Percentiles rank a stretch among this genome's conserved stretches.
Conservation (phyloP, 1,139 yeast genomes). For the Suhomyces bolitotheri region DNA sequence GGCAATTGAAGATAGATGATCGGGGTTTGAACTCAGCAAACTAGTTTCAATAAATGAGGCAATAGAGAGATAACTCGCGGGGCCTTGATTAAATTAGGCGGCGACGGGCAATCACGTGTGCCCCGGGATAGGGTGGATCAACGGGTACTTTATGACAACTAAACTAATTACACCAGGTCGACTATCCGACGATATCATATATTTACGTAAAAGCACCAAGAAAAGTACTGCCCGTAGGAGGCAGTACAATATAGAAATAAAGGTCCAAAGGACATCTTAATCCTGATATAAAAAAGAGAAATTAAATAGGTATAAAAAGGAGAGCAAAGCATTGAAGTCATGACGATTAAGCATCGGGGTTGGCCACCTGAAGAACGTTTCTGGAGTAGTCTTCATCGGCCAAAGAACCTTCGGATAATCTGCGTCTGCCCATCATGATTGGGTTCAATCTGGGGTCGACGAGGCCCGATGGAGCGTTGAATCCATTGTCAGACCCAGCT, state of each 20-base stretch:
- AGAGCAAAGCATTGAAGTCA: no score
- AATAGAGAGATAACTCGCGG: no score
- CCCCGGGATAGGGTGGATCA: no score
- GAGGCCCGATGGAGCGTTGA: slow-evolving; percentile 20
- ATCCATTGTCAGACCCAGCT: slow-evolving; percentile 22
- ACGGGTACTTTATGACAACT: no score
- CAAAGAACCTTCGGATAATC: slow-evolving; percentile 71
- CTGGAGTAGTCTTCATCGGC: slow-evolving; percentile 81
- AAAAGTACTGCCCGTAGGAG: slow-evolving; percentile 1
- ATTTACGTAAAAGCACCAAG: slow-evolving; percentile 5
- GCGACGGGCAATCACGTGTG: neutral
- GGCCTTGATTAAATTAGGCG: neutral
- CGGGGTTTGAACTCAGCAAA: no score
- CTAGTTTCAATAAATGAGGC: no score
- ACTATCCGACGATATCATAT: slow-evolving; percentile 4
- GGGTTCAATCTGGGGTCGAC: slow-evolving; percentile 64
- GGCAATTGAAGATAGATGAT: no score
- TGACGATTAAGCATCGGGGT: slow-evolving; percentile 49
- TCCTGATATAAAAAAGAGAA: slow-evolving; percentile 7
- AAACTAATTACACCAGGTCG: no score
- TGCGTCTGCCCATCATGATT: slow-evolving; percentile 68
- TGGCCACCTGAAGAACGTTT: slow-evolving; percentile 71
- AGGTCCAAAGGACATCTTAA: slow-evolving; percentile 3
- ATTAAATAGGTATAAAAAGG: slow-evolving; percentile 2
- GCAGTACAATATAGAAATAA: slow-evolving; percentile 8